Conservation (phyloP, 73 alveolate genomes). For the Paramecium sexaurelia region DNA sequence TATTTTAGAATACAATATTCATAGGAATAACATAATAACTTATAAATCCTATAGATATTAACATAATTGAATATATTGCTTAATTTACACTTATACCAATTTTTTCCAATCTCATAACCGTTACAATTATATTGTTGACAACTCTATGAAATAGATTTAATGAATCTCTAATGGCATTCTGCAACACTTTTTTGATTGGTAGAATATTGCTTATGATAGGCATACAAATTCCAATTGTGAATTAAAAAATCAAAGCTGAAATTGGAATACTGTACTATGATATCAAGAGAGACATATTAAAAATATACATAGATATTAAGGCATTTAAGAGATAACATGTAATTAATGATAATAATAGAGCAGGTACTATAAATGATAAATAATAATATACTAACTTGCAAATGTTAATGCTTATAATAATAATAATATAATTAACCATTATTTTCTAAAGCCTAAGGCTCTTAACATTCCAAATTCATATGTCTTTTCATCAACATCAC, state of each 20-base stretch:
- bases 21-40: slow-evolving; percentile 95
- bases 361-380: slow-evolving; percentile 73
- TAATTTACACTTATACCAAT: slow-evolving; percentile 89
- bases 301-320: slow-evolving; percentile 24
- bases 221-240: slow-evolving; percentile 82
- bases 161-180: slow-evolving; percentile 88
- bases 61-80: slow-evolving; percentile 75
- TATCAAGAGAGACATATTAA: slow-evolving; percentile 20
- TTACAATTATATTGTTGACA: slow-evolving; percentile 83
- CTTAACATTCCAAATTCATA: slow-evolving; percentile 95
- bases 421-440: slow-evolving; percentile 73
- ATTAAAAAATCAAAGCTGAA: slow-evolving; percentile 70
- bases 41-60: slow-evolving; percentile 84
- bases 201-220: slow-evolving; percentile 85
- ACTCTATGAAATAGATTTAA: slow-evolving; percentile 87
- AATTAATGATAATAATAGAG: slow-evolving; percentile 80
- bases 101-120: slow-evolving; percentile 89
- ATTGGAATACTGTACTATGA: slow-evolving; percentile 68
- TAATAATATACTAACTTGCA: slow-evolving; percentile 63
- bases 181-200: slow-evolving; percentile 89
- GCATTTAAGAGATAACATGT: slow-evolving; percentile 72
- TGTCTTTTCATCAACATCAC: slow-evolving; percentile 94
- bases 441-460: slow-evolving; percentile 87
- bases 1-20: slow-evolving; percentile 79
- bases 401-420: slow-evolving; percentile 79